Conservation (phyloP, 129 eudicot genomes). For the Solidago caesia region DNA sequence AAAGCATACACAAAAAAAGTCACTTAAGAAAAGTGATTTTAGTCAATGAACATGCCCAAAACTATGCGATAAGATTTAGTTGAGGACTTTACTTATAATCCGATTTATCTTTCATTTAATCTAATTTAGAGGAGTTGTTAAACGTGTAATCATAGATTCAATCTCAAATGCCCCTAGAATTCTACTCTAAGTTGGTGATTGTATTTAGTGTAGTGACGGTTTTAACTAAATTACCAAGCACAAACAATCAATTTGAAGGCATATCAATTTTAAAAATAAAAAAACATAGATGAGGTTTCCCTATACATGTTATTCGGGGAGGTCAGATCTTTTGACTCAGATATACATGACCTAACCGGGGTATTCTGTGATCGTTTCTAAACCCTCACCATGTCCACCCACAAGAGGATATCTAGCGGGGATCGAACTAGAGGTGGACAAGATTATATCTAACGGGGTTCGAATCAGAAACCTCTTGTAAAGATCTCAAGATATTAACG, state of each 20-base stretch:
- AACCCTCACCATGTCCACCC: background rate
- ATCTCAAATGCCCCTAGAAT: too few species aligned
- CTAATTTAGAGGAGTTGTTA: too few species aligned
- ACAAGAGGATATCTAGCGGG: background rate
- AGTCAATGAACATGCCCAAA: constrained; percentile 26
- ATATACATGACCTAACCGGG: background rate
- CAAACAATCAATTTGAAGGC: too few species aligned
- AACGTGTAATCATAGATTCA: too few species aligned
- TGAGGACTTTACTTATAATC: too few species aligned
- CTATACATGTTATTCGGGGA: background rate
- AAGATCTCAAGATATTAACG: background rate
- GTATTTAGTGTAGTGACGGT: too few species aligned
- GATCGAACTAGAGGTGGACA: background rate
- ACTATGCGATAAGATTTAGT: background rate
- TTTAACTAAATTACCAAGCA: too few species aligned
- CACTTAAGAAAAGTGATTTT: constrained; percentile 26
- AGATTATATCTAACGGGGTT: background rate
- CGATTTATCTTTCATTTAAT: too few species aligned
- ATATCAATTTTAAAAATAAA: too few species aligned
- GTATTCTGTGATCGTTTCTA: background rate
- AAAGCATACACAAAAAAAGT: constrained; percentile 24
- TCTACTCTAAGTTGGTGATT: too few species aligned
- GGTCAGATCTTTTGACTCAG: background rate
- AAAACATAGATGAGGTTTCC: background rate
- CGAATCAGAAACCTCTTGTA: background rate